Evolutionary conservation across 371 early-diverging fungal genomes (phyloP), one percentile per base, ranked within the genome.

Genomic region (Rhizopus sp.): DNA sequence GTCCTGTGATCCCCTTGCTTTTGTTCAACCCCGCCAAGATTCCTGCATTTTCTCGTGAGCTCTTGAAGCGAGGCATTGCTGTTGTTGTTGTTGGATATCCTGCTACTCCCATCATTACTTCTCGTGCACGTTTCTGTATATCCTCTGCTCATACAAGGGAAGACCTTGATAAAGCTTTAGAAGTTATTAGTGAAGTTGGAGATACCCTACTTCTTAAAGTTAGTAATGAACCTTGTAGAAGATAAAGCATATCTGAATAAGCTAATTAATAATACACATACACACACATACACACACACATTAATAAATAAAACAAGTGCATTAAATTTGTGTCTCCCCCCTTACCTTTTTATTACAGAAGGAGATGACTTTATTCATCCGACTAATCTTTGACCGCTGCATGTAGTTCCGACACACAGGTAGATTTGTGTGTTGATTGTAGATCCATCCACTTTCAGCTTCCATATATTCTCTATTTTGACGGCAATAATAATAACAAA

Each of bases 11-110:
- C 17, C 99, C 99, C 0, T 69, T 99, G 39, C 73, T 99, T 33
- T 79, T 99, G 39, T 96, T 93, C 69, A 93, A 94, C 73, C 99
- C 99, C 16, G 97, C 96, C 38, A 99, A 99, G 80, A 92, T 99
- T 63, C 90, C 94, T 59, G 99, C 97, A 46, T 99, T 99, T 76
- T 93, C 97, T 32, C 84, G 98, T 39, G 92, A 95, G 70, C 88
- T 94, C 71, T 82, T 98, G 41, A 82, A 87, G 62, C 78, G 95
- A 39, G 94, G 93, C 41, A 84, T 99, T 60, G 99, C 99, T 7
- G 94, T 97, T 29, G 99, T 99, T 9, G 98, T 99, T 4, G 99
- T 99, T 2, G 97, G 97, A 13, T 98, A 97, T 79, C 99, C 99
- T 0, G 96, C 97, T 7, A 97, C 98, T 0, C 95, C 99, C 13